These are phyloP conservation scores for Coccomyxa sp. DNA, from an alignment of 139 green algal species.

Conservation along the genomic window DNA sequence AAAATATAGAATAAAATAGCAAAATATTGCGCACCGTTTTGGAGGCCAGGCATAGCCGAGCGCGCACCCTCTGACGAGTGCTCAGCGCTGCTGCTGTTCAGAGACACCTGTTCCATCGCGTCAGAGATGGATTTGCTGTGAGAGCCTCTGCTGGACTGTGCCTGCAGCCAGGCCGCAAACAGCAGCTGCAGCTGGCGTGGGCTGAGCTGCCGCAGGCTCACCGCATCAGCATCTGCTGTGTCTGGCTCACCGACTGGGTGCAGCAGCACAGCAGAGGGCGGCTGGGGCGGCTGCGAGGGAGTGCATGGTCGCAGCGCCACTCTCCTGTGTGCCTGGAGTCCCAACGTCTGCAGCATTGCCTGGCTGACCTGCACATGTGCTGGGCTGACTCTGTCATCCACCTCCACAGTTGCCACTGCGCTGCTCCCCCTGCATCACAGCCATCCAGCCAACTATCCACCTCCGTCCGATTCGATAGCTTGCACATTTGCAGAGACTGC, in stretches of 20 bases:
- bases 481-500: neutral
- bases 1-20: too few species aligned
- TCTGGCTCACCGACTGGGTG: slow-evolving; percentile 1
- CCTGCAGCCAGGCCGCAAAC: slow-evolving; percentile 13
- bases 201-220: slow-evolving; percentile 4
- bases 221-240: neutral
- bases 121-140: too few species aligned
- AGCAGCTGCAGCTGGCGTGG: neutral
- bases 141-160: slow-evolving; percentile 3
- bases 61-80: too few species aligned
- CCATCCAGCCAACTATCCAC: too few species aligned
- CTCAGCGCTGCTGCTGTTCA: too few species aligned
- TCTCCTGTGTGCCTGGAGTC: slow-evolving; percentile 21
- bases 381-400: neutral
- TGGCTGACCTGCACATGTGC: neutral
- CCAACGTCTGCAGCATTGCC: slow-evolving; percentile 8
- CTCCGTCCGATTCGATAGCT: too few species aligned
- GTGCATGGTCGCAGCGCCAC: slow-evolving; percentile 14
- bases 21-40: too few species aligned
- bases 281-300: neutral
- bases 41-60: too few species aligned
- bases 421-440: neutral
- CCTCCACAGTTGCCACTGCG: neutral
- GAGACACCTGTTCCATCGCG: too few species aligned
- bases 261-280: neutral